Evolutionary conservation across 2,329 filamentous ascomycete genomes (phyloP).

Genomic region (Fusarium brevicatenulatum): DNA sequence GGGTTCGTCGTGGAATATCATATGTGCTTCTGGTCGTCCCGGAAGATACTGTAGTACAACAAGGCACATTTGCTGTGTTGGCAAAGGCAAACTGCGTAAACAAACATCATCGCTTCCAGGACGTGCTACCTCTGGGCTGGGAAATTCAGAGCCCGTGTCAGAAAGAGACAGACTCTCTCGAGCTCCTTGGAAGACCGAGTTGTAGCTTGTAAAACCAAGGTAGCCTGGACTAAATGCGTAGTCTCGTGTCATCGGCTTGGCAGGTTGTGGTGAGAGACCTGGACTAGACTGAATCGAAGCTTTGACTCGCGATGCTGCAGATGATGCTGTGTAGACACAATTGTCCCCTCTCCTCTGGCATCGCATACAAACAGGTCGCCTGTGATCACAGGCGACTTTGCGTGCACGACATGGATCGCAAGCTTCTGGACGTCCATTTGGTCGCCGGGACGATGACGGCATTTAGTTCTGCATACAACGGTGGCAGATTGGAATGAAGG

Average conservation of each 20-base stretch:
- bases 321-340: constrained; percentile 50
- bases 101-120: constrained; percentile 5
- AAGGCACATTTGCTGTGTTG: constrained; percentile 31
- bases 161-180: constrained; percentile 51
- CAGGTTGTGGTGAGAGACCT: constrained; percentile 7
- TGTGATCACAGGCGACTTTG: constrained; percentile 30
- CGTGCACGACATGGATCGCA: constrained; percentile 30
- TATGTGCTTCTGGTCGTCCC: constrained; percentile 16
- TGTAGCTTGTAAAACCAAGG: constrained; percentile 58
- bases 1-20: constrained; percentile 22
- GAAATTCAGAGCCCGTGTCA: constrained; percentile 15
- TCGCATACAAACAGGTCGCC: constrained; percentile 29
- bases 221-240: constrained; percentile 49
- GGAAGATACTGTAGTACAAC: constrained; percentile 21
- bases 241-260: constrained; percentile 11
- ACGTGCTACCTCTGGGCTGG: not conserved
- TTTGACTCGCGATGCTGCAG: constrained; percentile 6
- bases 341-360: constrained; percentile 47
- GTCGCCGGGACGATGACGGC: not conserved
- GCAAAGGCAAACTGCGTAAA: constrained; percentile 34
- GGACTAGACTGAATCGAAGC: not conserved
- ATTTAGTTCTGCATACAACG: not conserved
- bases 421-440: constrained; percentile 27
- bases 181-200: constrained; percentile 54
- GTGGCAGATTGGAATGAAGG: not conserved